Evolutionary conservation across 2,329 filamentous ascomycete genomes (phyloP), one percentile per base, ranked within the genome.

Genomic region (Fusarium chlamydosporum): DNA sequence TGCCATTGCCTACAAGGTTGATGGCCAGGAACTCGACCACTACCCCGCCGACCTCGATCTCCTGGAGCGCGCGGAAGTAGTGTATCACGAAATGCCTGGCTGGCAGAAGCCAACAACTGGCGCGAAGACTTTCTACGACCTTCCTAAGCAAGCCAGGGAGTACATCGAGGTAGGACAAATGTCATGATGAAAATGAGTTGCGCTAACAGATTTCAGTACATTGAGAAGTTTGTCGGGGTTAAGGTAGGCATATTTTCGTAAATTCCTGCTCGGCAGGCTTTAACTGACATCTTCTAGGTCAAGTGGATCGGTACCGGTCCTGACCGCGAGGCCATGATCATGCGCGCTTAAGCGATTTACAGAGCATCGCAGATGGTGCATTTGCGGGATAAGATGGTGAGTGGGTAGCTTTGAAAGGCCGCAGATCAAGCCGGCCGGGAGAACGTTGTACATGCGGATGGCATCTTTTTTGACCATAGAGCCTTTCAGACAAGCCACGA

Each of bases 261-360:
- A 26, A 12, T 38, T 58, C 13, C 33, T 45, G 29, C n/a, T 48
- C 26, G 16, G 9, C 33, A 37, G 46, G 29, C 35, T 35, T 41
- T 53, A 34, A 53, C 48, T 56, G 27, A 50, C 35, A 46, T 47
- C 15, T 31, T 18, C 29, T 6, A 56, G 50, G 51, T 68, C 34
- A 64, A 72, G 48, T 71, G 57, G 51, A 70, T 68, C 45, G 57
- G 60, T 26, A 72, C 68, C 41, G 66, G 66, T 47, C 66, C 63
- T 48, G 60, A 56, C 40, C 64, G 57, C 35, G 57, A 72, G 43
- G 57, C 56, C 50, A 72, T 55, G 66, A 70, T 71, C 53, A 55
- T 37, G 58, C 56, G 38, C 27, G 61, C 43, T 41, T 60, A 23
- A 42, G 43, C 11, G 9, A 48, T 33, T 13, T 23, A 15, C n/a